Evolutionary conservation across 768 basidiomycete genomes (phyloP), one percentile per base, ranked within the genome.

Genomic region (Cubamyces lactineus): DNA sequence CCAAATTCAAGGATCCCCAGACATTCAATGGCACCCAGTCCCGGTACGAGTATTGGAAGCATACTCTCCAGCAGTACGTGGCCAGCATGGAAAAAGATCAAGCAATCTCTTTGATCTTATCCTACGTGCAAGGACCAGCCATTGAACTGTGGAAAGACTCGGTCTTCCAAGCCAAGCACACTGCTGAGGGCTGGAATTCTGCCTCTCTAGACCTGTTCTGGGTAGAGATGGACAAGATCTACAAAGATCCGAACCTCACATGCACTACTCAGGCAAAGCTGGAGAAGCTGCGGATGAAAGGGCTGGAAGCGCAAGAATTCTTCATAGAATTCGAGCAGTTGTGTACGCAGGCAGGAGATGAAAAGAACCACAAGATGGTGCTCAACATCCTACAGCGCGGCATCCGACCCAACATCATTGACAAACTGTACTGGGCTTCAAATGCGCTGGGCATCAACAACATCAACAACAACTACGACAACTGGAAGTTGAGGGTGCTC

Each of bases 31-130:
- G 57, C 23, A 30, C 7, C 43, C 24, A 51, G 23, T 17, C 49
- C 30, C 26, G 28, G 38, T 59, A 59, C 58, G 42, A 52, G n/a
- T 41, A 49, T 42, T 59, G 58, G 58, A 59, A 59, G 50, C 40
- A 45, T 26, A 40, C 52, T 16, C 28, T 52, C 6, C 50, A 59
- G 58, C 50, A 30, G n/a, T 59, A 59, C 42, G 50, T 59, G 40
- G 58, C 41, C 43, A 17, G 40, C n/a, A 9, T 45, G 50, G 50
- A 41, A 2, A 59, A 52, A 28, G 42, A 59, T 43, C 24, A 15
- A 42, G 40, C 53, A 41, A 52, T 42, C 17, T 45, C 50, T n/a
- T n/a, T n/a, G n/a, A n/a, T n/a, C n/a, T n/a, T n/a, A n/a, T n/a
- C n/a, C n/a, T n/a, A n/a, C n/a, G n/a, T n/a, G n/a, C n/a, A n/a